Percentiles rank a stretch among this genome's conserved stretches.
Evolutionary conservation across 257 asterid genomes (phyloP).

Genomic region (Przewalskia tangutica): DNA sequence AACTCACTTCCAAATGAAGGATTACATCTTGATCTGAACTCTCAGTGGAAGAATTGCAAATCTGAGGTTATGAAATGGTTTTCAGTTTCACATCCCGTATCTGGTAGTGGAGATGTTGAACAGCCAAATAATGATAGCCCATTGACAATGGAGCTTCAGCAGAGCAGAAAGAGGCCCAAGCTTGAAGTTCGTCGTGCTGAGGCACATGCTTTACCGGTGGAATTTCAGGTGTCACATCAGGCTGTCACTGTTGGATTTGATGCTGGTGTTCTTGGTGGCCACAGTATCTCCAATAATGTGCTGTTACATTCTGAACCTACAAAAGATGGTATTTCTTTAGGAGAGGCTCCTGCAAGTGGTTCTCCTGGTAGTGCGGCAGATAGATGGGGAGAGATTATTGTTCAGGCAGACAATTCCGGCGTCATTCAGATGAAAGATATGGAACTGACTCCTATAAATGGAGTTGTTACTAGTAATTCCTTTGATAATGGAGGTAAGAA

Average conservation of each 20-base stretch:
- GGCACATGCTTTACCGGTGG: conserved; percentile 39
- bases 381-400: conserved; percentile 63
- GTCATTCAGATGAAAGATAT: conserved; percentile 31
- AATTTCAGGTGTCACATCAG: conserved; percentile 35
- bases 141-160: conserved; percentile 36
- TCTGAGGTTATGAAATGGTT: conserved; percentile 89
- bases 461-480: conserved; percentile 30
- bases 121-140: conserved; percentile 40
- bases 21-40: conserved; percentile 35
- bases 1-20: conserved; percentile 44
- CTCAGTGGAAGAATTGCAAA: conserved; percentile 84
- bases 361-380: conserved; percentile 32
- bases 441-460: conserved; percentile 38
- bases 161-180: conserved; percentile 78
- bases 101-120: conserved; percentile 31
- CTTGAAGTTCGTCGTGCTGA: conserved; percentile 99
- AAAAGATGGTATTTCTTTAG: conserved; percentile 23
- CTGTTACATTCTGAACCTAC: conserved; percentile 36
- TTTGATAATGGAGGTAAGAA: conserved; percentile 41
- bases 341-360: conserved; percentile 23
- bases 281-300: conserved; percentile 20
- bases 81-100: conserved; percentile 56
- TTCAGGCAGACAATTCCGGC: conserved; percentile 49
- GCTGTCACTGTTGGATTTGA: conserved; percentile 41
- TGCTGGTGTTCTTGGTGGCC: conserved; percentile 35